Conservation (phyloP, 805 yeast species). For the Saturnispora bothae region DNA sequence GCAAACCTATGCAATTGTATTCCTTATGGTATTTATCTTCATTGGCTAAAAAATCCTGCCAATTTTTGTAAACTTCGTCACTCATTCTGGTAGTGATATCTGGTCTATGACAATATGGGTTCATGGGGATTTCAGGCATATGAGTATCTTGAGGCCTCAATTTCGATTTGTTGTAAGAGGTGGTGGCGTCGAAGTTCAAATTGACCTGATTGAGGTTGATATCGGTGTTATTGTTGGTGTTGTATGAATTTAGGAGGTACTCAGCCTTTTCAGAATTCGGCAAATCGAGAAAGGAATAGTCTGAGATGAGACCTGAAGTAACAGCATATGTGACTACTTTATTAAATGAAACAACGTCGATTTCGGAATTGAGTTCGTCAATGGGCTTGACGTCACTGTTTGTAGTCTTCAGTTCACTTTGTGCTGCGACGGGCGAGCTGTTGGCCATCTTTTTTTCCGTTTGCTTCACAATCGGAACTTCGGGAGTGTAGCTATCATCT, state of each 20-base stretch:
- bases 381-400: too few species aligned
- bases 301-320: constrained; percentile 23
- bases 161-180: constrained; percentile 31
- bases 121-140: constrained; percentile 35
- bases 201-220: constrained; percentile 13
- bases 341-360: constrained; percentile 23
- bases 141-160: constrained; percentile 30
- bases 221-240: constrained; percentile 19
- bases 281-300: constrained; percentile 26
- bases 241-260: constrained; percentile 26
- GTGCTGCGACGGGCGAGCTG: too few species aligned
- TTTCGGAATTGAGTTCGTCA: constrained; percentile 23
- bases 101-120: constrained; percentile 46
- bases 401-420: too few species aligned
- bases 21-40: constrained; percentile 40
- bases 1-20: constrained; percentile 58
- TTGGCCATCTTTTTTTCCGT: neutral
- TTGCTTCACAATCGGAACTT: neutral
- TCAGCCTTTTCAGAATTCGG: constrained; percentile 28
- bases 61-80: constrained; percentile 41
- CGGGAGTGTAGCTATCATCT: constrained; percentile 12
- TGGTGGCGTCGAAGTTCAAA: constrained; percentile 25
- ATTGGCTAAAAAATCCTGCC: constrained; percentile 39
- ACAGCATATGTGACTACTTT: constrained; percentile 25
- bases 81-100: constrained; percentile 48